Evolutionary conservation across 306 rosid genomes (phyloP).

Genomic region (Arachis hypogaea): DNA sequence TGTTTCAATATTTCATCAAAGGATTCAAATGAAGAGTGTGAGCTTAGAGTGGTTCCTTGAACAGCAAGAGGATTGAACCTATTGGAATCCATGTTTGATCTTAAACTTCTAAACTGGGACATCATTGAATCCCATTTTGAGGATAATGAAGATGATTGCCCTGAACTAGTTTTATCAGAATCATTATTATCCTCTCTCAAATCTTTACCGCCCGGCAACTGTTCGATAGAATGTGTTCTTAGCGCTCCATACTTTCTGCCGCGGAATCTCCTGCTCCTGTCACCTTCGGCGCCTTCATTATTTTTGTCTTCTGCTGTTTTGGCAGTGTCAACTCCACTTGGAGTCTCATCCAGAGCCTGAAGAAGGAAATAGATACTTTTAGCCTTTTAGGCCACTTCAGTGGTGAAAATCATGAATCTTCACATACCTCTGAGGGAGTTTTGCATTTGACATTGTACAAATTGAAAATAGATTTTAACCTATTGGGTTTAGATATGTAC

Average conservation of each 20-base stretch:
- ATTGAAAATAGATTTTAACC: not conserved
- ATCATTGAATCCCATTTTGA: conserved; percentile 84
- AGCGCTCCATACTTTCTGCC: conserved; percentile 62
- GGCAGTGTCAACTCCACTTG: conserved; percentile 37
- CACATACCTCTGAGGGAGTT: not conserved
- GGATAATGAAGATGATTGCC: conserved; percentile 51
- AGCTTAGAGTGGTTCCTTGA: conserved; percentile 45
- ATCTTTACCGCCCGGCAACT: conserved; percentile 42
- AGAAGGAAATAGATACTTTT: conserved; percentile 1
- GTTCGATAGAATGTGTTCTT: conserved; percentile 55
- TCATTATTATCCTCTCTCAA: conserved; percentile 39
- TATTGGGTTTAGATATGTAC: conserved; percentile 47
- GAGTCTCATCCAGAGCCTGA: conserved; percentile 40
- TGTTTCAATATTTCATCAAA: conserved; percentile 85
- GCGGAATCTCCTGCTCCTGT: conserved; percentile 56
- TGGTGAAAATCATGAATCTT: not conserved
- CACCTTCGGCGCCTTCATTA: conserved; percentile 45
- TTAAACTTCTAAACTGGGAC: conserved; percentile 64
- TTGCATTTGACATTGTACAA: conserved; percentile 19
- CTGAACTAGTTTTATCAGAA: conserved; percentile 32
- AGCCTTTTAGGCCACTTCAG: conserved; percentile 10
- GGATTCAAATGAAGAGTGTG: conserved; percentile 66
- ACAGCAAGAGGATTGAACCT: conserved; percentile 57
- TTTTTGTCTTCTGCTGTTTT: conserved; percentile 35
- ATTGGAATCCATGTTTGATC: conserved; percentile 66